Base-by-base conservation (phyloP, 306 rosid genomes). In the Pyrus bretschneideri region DNA sequence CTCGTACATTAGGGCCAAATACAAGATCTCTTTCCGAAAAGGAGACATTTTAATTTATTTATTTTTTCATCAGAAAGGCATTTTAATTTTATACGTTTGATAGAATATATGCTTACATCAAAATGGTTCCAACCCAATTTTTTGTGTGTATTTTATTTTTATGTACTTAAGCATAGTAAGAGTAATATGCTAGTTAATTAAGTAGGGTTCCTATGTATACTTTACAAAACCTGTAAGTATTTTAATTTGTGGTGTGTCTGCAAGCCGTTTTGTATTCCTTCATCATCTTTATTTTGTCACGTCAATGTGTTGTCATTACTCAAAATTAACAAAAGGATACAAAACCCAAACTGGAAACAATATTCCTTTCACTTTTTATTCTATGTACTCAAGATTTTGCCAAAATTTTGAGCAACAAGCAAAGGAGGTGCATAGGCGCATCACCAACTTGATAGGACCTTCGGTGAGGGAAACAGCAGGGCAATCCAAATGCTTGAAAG, bases 391-490 rank as follows among this genome's bases (percentile, higher is more conserved):
- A 35, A 35, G 75, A 33, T 4, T 66, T 66, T 66, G 63, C 78
- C 81, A 71, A 75, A 71, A n/a, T 25, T 19, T 31, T 18, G 45
- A 75, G 57, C 83, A 79, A 79, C 69, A 76, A 79, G 79, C 58
- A 23, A 10, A n/a, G 25, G 15, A 6, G 66, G 45, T 38, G 23
- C 4, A 38, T 9, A 10, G 10, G 62, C 7, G 12, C 40, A 73
- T 40, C 68, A 19, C 59, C 67, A 57, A 72, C 57, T 18, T 59
- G 77, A 60, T 73, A 40, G 33, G 33, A 3, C 62, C 59, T 71
- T 52, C 6, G 17, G 21, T 57, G 78, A 76, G 81, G 81, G 69
- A 79, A 76, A 76, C 81, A 79, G 76, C 86, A 9, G 72, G 15
- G 75, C 69, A 79, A 57, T 19, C 33, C 33, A 30, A 4, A 30